Base-by-base conservation (phyloP, 352 stramenopile species). In the Globisporangium spinosum region DNA sequence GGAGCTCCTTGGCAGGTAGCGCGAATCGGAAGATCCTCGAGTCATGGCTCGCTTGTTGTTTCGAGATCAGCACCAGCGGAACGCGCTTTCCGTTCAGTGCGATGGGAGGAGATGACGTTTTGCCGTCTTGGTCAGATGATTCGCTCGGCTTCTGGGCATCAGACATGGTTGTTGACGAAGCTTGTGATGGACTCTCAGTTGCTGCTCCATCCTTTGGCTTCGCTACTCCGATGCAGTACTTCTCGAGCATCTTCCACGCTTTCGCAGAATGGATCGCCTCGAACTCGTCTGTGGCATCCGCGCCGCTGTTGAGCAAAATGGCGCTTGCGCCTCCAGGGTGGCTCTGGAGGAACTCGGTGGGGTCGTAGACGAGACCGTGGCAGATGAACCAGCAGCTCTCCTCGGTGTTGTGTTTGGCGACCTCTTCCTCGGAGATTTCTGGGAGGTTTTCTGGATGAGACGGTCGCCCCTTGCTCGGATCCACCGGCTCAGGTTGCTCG, bases 381-480 rank as follows among this genome's bases (percentile, higher is more conserved):
- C 97, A 89, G 68, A 98, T 86, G 63, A 99, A 98, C 96, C 96
- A 99, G 64, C 85, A 90, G 76, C 77, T 83, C 25, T 87, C 93
- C 79, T 73, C 91, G 9, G 73, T 93, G 55, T 89, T 92, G 87
- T 99, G 94, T 67, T 95, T 91, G 15, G 79, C 75, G 7, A 98
- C 80, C 70, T 98, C 93, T 6, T 79, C 86, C 40, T 65, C 60
- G 10, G 71, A 70, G 60, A 81, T 70, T 20, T 75, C 32, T 23
- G 64, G 63, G 12, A 83, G 40, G 1, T 65, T 65, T 15, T 58
- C 75, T 27, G 76, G 40, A 10, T 65, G 29, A 23, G 32, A 10
- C 27, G 12, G 53, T 1, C 13, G 34, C 15, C 2, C 15, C 20
- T 53, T 62, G 13, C 15, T 58, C 25, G 17, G 3, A 10, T 23